phyloP scores from a whole-genome alignment of 768 basidiomycete genomes.

The Auriscalpium vulgare region DNA sequence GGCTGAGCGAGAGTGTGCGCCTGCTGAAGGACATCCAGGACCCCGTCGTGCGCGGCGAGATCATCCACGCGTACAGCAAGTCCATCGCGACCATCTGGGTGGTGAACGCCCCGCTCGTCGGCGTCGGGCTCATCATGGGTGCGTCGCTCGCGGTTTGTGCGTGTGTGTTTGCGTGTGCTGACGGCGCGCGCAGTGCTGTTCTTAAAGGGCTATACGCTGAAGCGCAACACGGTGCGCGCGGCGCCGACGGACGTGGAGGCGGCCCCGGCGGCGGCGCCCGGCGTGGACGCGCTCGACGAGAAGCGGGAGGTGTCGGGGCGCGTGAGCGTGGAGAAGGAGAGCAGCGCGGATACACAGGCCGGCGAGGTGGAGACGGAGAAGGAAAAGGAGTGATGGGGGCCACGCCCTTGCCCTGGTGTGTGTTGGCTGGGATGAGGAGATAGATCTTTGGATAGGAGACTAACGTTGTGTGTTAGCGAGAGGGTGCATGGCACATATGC shows the following conservation, averaged over 20 bases:
- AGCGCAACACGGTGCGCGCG: conserved; percentile 18
- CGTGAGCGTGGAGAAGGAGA: not conserved
- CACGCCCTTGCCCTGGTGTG: not conserved
- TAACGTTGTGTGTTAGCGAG: not conserved
- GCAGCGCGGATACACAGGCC: not conserved
- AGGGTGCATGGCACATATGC: not conserved
- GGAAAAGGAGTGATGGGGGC: not conserved
- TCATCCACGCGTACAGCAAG: conserved; percentile 30
- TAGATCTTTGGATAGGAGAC: not conserved
- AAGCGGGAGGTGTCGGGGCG: not conserved
- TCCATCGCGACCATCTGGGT: conserved; percentile 34
- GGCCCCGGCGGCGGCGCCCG: not conserved
- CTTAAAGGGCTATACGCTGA: conserved; percentile 28
- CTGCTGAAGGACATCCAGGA: conserved; percentile 18
- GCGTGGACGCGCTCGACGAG: not conserved
- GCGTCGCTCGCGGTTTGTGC: not conserved
- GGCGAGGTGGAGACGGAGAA: not conserved
- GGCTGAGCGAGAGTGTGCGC: conserved; percentile 21
- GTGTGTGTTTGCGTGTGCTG: not conserved
- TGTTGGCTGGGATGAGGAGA: not conserved
- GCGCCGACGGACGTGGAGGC: conserved; percentile 17
- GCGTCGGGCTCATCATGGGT: conserved; percentile 25
- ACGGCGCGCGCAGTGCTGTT: conserved; percentile 20
- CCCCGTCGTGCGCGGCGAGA: conserved; percentile 19
- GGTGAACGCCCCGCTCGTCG: conserved; percentile 26